Evolutionary conservation across 805 yeast species (phyloP).

Genomic region (Kregervanrija delftensis): DNA sequence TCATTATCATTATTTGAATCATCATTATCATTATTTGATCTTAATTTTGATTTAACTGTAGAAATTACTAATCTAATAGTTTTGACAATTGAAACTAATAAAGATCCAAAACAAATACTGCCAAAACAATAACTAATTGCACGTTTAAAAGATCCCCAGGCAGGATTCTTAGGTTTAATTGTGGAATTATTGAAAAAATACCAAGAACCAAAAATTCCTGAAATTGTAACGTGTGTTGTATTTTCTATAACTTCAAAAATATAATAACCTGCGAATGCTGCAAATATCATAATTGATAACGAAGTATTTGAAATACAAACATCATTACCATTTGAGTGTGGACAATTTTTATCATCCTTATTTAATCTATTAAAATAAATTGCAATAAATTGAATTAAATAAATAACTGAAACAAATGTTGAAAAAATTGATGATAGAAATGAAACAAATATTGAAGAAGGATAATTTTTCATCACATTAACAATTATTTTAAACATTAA

Average conservation of each 20-base stretch:
- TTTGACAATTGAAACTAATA: conserved; percentile 71
- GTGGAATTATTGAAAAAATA: conserved; percentile 54
- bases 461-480: conserved; percentile 67
- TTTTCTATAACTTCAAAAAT: conserved; percentile 79
- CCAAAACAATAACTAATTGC: conserved; percentile 86
- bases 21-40: conserved; percentile 28
- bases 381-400: conserved; percentile 61
- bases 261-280: conserved; percentile 77
- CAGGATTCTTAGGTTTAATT: conserved; percentile 68
- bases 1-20: conserved; percentile 42
- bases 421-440: conserved; percentile 32
- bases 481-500: conserved; percentile 39
- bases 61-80: conserved; percentile 50
- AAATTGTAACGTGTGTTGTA: conserved; percentile 70
- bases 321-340: conserved; percentile 23
- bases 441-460: conserved; percentile 54
- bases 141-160: conserved; percentile 68
- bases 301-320: conserved; percentile 26
- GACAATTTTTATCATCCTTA: conserved; percentile 49
- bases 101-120: conserved; percentile 74
- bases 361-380: conserved; percentile 18
- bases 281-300: conserved; percentile 38
- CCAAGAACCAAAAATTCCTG: conserved; percentile 90
- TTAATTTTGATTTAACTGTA: conserved; percentile 38
- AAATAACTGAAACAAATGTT: conserved; percentile 57